Evolutionary conservation across 2,329 filamentous ascomycete species (phyloP).

Genomic region (Xylaria sp.): DNA sequence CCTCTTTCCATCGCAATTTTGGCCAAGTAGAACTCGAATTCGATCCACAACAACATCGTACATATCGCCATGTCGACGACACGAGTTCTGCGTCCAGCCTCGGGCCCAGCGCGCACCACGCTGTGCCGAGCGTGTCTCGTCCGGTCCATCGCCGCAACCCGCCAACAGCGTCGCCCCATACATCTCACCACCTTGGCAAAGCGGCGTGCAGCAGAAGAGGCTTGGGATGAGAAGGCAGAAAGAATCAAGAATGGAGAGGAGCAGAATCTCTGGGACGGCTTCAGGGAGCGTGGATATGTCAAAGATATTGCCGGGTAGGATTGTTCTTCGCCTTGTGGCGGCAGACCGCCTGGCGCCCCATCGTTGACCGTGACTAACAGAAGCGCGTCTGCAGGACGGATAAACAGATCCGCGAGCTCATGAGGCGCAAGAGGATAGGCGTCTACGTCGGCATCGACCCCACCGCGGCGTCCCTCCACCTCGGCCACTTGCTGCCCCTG

Average conservation of each 20-base stretch:
- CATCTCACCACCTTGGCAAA: conserved; percentile 58
- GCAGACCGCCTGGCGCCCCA: neutral
- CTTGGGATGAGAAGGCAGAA: conserved; percentile 61
- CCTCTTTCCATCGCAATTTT: neutral
- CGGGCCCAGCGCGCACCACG: conserved; percentile 31
- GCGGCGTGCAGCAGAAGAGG: conserved; percentile 52
- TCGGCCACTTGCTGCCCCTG: conserved; percentile 82
- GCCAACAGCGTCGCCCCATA: conserved; percentile 50
- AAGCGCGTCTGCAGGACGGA: conserved; percentile 37
- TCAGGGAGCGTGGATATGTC: conserved; percentile 78
- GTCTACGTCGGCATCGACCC: conserved; percentile 86
- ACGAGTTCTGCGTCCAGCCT: conserved; percentile 18
- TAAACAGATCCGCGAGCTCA: conserved; percentile 67
- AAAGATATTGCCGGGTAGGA: conserved; percentile 79
- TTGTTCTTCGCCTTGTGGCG: neutral
- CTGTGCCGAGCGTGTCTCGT: conserved; percentile 45
- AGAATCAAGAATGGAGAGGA: conserved; percentile 61
- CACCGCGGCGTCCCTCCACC: conserved; percentile 80
- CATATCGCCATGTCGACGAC: conserved; percentile 39
- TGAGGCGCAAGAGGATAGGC: conserved; percentile 73
- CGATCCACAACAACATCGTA: neutral
- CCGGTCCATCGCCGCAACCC: conserved; percentile 32
- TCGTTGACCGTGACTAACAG: conserved; percentile 4
- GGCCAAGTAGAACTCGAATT: conserved; percentile 1
- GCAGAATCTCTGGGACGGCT: conserved; percentile 67